Evolutionary conservation across 192 early-diverging fungal genomes (phyloP).

Genomic region (Entomortierella lignicola): DNA sequence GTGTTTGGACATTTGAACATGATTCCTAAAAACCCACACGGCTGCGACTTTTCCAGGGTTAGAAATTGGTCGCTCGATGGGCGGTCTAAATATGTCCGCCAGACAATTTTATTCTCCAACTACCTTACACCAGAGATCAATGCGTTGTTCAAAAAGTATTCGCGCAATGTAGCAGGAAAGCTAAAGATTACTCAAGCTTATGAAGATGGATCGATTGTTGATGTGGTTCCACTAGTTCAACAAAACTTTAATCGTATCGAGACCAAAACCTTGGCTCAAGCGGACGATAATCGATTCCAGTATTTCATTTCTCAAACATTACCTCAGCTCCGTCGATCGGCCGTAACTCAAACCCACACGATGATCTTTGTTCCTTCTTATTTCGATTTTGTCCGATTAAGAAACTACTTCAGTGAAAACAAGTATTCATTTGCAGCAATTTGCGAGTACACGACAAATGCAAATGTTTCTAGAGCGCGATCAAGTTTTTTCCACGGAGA

Average conservation of each 20-base stretch:
- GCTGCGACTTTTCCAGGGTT: constrained; percentile 95
- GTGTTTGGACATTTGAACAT: constrained; percentile 87
- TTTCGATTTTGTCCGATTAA: constrained; percentile 95
- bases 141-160: constrained; percentile 80
- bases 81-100: constrained; percentile 85
- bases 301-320: constrained; percentile 79
- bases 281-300: constrained; percentile 84
- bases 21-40: constrained; percentile 92
- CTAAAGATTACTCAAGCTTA: constrained; percentile 72
- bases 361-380: constrained; percentile 93
- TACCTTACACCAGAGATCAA: constrained; percentile 94
- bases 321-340: constrained; percentile 66
- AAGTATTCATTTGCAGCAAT: constrained; percentile 81
- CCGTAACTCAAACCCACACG: constrained; percentile 69
- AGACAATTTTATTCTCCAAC: constrained; percentile 86
- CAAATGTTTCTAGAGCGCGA: constrained; percentile 83
- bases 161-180: constrained; percentile 75
- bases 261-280: constrained; percentile 64
- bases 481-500: constrained; percentile 85
- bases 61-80: constrained; percentile 90
- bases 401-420: constrained; percentile 87
- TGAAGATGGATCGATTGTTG: constrained; percentile 75
- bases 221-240: constrained; percentile 82
- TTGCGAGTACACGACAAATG: constrained; percentile 88
- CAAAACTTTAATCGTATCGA: constrained; percentile 87